A percentile compares a stretch with the other conserved stretches of the same genome.
These are phyloP conservation scores for Vanrija pseudolonga DNA, from an alignment of 1,284 basidiomycete genomes.

Conservation along the genomic window DNA sequence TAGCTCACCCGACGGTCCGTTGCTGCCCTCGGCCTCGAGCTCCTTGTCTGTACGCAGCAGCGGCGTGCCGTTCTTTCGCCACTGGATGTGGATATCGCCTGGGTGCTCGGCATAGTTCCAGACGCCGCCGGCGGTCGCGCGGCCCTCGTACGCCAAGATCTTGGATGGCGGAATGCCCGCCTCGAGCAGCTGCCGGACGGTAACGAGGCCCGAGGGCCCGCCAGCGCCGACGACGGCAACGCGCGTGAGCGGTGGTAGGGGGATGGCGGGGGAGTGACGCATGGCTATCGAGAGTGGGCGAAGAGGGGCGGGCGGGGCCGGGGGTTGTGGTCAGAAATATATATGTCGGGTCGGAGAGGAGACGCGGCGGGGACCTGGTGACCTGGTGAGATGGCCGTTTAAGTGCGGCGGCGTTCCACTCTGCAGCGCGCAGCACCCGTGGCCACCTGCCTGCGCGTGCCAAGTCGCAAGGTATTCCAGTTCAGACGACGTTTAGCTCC, in stretches of 20 bases:
- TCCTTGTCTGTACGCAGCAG: conserved; percentile 11
- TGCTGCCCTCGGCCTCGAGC: conserved; percentile 1
- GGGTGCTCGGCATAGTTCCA: conserved; percentile 23
- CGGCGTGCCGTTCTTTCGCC: conserved; percentile 10
- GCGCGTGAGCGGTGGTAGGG: conserved; percentile 22
- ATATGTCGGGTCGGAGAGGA: background rate
- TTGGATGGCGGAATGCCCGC: conserved; percentile 24
- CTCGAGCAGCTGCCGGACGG: conserved; percentile 45
- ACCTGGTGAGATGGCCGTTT: too few species aligned
- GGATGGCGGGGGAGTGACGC: conserved; percentile 10
- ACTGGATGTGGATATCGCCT: conserved; percentile 11
- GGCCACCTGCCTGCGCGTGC: too few species aligned
- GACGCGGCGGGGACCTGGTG: too few species aligned
- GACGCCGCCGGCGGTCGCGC: conserved; percentile 19
- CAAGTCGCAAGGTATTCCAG: too few species aligned
- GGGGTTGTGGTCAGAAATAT: background rate
- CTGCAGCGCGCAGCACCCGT: too few species aligned
- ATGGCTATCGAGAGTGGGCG: background rate
- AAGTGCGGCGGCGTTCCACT: too few species aligned
- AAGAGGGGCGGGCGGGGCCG: background rate
- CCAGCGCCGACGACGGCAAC: conserved; percentile 52
- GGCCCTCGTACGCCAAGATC: conserved; percentile 30
- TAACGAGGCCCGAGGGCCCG: conserved; percentile 46
- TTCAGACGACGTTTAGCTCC: too few species aligned
- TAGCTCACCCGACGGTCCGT: conserved; percentile 18